These are phyloP conservation scores for Zygotorulaspora mrakii DNA, from an alignment of 1,139 yeast genomes.

Conservation along the genomic window DNA sequence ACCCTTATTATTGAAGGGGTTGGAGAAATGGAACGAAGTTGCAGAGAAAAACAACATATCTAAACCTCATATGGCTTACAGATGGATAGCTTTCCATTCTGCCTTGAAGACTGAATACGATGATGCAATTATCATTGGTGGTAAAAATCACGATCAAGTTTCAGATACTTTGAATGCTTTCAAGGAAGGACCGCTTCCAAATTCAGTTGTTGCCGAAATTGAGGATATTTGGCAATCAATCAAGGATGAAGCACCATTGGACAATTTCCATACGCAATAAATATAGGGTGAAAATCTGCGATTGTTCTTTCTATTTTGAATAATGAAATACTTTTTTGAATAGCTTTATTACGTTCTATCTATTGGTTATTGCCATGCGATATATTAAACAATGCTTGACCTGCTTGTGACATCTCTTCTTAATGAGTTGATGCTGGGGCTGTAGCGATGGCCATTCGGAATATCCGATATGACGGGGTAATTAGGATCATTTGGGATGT, in stretches of 20 bases:
- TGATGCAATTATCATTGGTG: constrained; percentile 38
- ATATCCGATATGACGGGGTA: constrained; percentile 55
- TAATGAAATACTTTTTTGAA: not conserved
- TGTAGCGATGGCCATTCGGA: constrained; percentile 39
- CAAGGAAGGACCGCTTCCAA: constrained; percentile 33
- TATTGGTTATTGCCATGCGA: not conserved
- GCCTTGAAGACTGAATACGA: constrained; percentile 18
- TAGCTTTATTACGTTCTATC: not conserved
- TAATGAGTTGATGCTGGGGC: constrained; percentile 35
- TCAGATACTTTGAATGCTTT: constrained; percentile 36
- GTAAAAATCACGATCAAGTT: constrained; percentile 36
- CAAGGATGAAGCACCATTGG: constrained; percentile 25
- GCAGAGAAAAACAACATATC: constrained; percentile 23
- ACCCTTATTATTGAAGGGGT: constrained; percentile 21
- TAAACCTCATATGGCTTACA: constrained; percentile 25
- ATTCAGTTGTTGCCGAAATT: constrained; percentile 31
- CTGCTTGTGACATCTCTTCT: constrained; percentile 28
- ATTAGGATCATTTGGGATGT: constrained; percentile 40
- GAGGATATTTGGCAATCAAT: constrained; percentile 32
- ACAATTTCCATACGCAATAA: constrained; percentile 9
- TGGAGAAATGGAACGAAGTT: constrained; percentile 23
- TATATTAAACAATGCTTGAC: constrained; percentile 7
- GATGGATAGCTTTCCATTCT: constrained; percentile 31
- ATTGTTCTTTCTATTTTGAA: too few species aligned
- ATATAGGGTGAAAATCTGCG: too few species aligned